phyloP scores from a whole-genome alignment of 192 early-diverging fungal species.

The Glomus cerebriforme region DNA sequence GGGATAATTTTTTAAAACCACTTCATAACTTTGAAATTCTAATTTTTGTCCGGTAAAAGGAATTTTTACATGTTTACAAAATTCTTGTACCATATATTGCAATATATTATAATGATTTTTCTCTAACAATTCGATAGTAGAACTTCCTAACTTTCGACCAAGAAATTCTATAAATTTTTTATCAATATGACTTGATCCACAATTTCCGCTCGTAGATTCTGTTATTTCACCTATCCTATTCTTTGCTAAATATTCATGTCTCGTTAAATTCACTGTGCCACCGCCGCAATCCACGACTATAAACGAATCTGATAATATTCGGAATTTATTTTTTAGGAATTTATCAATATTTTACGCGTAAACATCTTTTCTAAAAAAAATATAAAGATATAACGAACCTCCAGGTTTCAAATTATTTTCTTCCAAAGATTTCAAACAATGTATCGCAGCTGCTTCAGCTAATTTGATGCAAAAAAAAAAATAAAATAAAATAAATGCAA shows the following conservation, averaged over 20 bases:
- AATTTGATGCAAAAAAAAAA: neutral
- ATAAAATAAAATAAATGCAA: neutral
- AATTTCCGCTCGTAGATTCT: neutral
- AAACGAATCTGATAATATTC: neutral
- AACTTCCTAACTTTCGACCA: neutral
- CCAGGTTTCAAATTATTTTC: neutral
- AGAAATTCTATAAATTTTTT: neutral
- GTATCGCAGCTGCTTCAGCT: slow-evolving; percentile 28
- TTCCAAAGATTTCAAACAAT: slow-evolving; percentile 5
- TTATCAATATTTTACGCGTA: too few relatives aligned
- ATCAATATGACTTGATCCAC: neutral
- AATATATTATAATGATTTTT: neutral
- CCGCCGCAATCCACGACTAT: neutral
- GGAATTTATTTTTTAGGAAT: neutral
- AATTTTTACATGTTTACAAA: neutral
- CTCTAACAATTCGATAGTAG: neutral
- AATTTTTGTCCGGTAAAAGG: neutral
- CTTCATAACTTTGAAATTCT: neutral
- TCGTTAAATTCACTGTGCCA: neutral
- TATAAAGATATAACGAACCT: neutral
- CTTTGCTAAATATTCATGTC: neutral
- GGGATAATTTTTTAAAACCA: neutral
- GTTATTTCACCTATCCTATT: neutral
- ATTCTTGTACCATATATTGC: neutral
- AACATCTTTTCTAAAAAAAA: too few relatives aligned